A percentile compares a stretch with the other conserved stretches of the same genome.
phyloP scores from a whole-genome alignment of 2,329 filamentous ascomycete species.

The Epichloe sp. region DNA sequence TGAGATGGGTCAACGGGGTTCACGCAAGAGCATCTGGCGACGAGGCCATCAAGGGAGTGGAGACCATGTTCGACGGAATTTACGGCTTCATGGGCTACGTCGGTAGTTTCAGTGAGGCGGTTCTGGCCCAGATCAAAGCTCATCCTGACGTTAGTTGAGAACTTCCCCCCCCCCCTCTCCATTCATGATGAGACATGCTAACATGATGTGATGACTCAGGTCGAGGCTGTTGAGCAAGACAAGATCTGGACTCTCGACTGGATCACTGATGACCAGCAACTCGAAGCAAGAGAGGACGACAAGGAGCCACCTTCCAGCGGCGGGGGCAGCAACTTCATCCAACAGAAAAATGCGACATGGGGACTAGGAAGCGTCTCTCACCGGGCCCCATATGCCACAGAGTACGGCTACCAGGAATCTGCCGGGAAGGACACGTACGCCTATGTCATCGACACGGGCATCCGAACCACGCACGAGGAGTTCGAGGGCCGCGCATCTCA shows the following conservation, averaged over 20 bases:
- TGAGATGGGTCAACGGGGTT: slow-evolving; percentile 36
- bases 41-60: slow-evolving; percentile 26
- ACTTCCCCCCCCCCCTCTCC: too few relatives aligned
- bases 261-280: slow-evolving; percentile 6
- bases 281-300: not conserved
- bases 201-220: slow-evolving; percentile 8
- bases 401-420: not conserved
- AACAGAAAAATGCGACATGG: slow-evolving; percentile 1
- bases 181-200: not conserved
- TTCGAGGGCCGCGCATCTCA: slow-evolving; percentile 1
- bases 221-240: slow-evolving; percentile 18
- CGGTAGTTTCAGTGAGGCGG: slow-evolving; percentile 27
- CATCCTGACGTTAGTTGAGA: slow-evolving; percentile 25
- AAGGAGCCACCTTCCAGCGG: not conserved
- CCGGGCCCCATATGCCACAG: not conserved
- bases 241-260: slow-evolving; percentile 16
- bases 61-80: slow-evolving; percentile 17
- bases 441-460: slow-evolving; percentile 2
- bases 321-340: not conserved
- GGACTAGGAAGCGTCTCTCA: slow-evolving; percentile 2
- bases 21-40: slow-evolving; percentile 39
- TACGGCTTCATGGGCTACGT: slow-evolving; percentile 28
- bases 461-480: not conserved
- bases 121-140: slow-evolving; percentile 27
- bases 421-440: slow-evolving; percentile 2